Evolutionary conservation across 371 early-diverging fungal species (phyloP), one percentile per base, ranked within the genome.

Genomic region (Mortierella sp.): DNA sequence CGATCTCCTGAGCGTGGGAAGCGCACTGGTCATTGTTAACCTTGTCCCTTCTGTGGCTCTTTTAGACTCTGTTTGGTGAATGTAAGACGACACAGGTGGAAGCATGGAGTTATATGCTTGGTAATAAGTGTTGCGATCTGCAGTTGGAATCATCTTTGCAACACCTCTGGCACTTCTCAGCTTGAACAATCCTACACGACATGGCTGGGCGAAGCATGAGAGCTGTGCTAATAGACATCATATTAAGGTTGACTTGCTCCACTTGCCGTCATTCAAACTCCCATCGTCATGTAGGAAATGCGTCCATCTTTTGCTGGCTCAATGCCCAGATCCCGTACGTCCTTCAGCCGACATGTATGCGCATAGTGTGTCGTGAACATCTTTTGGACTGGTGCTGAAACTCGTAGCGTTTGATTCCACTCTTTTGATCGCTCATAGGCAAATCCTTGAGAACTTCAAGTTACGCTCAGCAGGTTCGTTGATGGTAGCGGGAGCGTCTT

Each of bases 301-400:
- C 84, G 8, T 91, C 91, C 1, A 90, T 93, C 46, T 60, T 81
- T 18, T 90, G 86, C 68, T 93, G 93, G 93, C 57, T 93, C 16
- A 90, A 87, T 78, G 92, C 92, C 39, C 92, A 92, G 81, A 80
- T 91, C 78, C 93, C 93, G 83, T 90, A 91, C 74, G 86, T 86
- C 12, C 30, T n/a, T 4, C 27, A 39, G 8, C 45, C 45, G 5
- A 3, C 30, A 23, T 12, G 27, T 8, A 46, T 46, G 46, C 10
- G 18, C 46, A 46, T 42, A 18, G 19, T 42, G n/a, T 30, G 21
- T 57, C 21, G 28, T 14, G 43, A n/a, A n/a, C n/a, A n/a, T n/a
- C n/a, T n/a, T n/a, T n/a, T n/a, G n/a, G n/a, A n/a, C n/a, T n/a
- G n/a, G n/a, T n/a, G n/a, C n/a, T n/a, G n/a, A n/a, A n/a, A n/a